A percentile compares a stretch with the other conserved stretches of the same genome.
These are phyloP conservation scores for Penicillium alfredii DNA, from an alignment of 495 filamentous ascomycete genomes.

Conservation along the genomic window DNA sequence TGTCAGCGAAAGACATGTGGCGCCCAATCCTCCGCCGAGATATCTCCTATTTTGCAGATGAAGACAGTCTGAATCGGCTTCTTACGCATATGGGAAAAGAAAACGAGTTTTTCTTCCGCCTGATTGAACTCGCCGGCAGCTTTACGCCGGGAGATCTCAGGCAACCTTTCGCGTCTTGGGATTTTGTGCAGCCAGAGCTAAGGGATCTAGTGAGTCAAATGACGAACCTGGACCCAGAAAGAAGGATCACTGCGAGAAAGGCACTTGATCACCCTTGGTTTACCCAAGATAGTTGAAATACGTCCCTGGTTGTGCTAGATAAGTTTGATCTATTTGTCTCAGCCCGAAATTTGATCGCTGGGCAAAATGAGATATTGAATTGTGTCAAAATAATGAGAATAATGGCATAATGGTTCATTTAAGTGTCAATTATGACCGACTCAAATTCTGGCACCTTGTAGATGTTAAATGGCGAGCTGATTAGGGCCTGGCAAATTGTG, in stretches of 20 bases:
- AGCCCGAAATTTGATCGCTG: too few species aligned
- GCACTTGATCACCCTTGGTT: constrained; percentile 16
- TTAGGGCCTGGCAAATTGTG: too few species aligned
- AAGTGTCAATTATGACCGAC: too few species aligned
- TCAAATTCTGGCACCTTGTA: too few species aligned
- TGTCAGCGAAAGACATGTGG: constrained; percentile 41
- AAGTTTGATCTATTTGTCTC: too few species aligned
- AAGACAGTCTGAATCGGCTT: constrained; percentile 27
- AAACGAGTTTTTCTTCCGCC: constrained; percentile 29
- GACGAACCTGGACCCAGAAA: constrained; percentile 21
- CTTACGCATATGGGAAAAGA: constrained; percentile 27
- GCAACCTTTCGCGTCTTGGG: constrained; percentile 23
- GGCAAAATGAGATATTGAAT: too few species aligned
- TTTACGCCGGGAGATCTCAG: constrained; percentile 26
- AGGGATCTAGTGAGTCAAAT: constrained; percentile 23
- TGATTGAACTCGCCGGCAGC: constrained; percentile 24
- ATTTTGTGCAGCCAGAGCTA: constrained; percentile 29
- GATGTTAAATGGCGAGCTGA: too few species aligned
- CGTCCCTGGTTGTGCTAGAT: too few species aligned
- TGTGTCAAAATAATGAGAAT: too few species aligned
- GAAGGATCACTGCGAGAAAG: constrained; percentile 16
- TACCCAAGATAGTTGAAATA: not conserved
- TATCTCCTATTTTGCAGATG: constrained; percentile 44
- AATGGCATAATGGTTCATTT: too few species aligned
- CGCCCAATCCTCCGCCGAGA: constrained; percentile 38